A percentile compares a stretch with the other conserved stretches of the same genome.
Evolutionary conservation across 441 rosid species (phyloP).

Genomic region (Erodium chrysanthum): DNA sequence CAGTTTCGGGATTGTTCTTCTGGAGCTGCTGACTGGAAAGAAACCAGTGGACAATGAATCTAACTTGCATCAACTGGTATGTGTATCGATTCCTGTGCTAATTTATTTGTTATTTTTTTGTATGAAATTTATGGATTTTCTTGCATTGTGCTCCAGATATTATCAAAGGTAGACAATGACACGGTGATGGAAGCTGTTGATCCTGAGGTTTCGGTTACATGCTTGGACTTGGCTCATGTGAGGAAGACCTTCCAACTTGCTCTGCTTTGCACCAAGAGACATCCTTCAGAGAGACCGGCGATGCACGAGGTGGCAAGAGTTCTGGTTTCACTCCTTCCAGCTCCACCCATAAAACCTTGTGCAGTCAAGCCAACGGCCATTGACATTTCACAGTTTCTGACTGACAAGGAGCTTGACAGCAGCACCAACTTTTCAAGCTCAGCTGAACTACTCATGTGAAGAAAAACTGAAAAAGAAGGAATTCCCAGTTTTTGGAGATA

Average conservation of each 20-base stretch:
- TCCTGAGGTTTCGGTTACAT: slow-evolving; percentile 70
- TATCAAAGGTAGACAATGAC: slow-evolving; percentile 48
- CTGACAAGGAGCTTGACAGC: slow-evolving; percentile 33
- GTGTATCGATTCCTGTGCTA: not conserved
- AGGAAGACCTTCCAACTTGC: slow-evolving; percentile 73
- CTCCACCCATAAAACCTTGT: slow-evolving; percentile 33
- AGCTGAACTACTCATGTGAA: slow-evolving; percentile 37
- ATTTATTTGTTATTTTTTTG: not conserved
- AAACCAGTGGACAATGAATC: slow-evolving; percentile 86
- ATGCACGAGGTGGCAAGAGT: slow-evolving; percentile 82
- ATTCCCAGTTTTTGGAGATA: too few relatives aligned
- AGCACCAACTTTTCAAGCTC: slow-evolving; percentile 17
- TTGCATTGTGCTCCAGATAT: slow-evolving; percentile 31
- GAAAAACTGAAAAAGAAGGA: slow-evolving; percentile 3
- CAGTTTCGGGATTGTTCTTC: slow-evolving; percentile 85
- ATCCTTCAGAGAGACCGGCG: slow-evolving; percentile 66
- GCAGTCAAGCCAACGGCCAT: slow-evolving; percentile 29
- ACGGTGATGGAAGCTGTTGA: slow-evolving; percentile 88
- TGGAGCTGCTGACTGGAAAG: slow-evolving; percentile 88
- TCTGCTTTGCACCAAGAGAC: slow-evolving; percentile 58
- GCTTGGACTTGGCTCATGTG: slow-evolving; percentile 48
- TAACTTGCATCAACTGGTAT: slow-evolving; percentile 75
- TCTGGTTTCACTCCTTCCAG: slow-evolving; percentile 54
- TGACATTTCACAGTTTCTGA: slow-evolving; percentile 35
- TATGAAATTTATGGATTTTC: not conserved